A percentile compares a stretch with the other conserved stretches of the same genome.
Conservation (phyloP, 805 yeast species). For the Saccharomycopsis fermentans region DNA sequence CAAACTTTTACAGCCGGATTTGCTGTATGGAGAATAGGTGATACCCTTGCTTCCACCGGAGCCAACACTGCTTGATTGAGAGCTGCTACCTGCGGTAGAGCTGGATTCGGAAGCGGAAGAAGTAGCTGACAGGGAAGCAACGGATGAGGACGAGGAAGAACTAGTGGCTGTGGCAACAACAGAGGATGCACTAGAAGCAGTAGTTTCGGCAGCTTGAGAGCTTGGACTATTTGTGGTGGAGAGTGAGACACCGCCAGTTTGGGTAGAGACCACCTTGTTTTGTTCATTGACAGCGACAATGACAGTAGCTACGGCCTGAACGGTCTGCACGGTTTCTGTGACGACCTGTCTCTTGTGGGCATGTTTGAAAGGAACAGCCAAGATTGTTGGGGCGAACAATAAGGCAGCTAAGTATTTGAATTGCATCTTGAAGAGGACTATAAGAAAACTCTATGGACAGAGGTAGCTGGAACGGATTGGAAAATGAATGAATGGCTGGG, state of each 20-base stretch:
- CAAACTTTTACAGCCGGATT: constrained; percentile 56
- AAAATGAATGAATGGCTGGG: too few relatives aligned
- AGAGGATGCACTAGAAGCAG: constrained; percentile 24
- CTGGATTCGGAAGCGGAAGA: constrained; percentile 38
- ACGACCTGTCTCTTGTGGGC: not conserved
- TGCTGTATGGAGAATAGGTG: constrained; percentile 65
- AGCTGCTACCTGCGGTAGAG: constrained; percentile 35
- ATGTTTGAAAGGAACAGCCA: not conserved
- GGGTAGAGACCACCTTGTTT: not conserved
- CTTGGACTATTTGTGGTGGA: not conserved
- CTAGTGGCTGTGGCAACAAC: constrained; percentile 60
- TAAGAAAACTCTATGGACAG: not conserved
- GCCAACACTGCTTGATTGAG: constrained; percentile 19
- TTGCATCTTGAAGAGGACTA: not conserved
- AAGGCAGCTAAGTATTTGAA: not conserved
- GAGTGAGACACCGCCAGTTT: not conserved
- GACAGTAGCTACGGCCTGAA: not conserved
- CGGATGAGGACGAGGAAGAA: constrained; percentile 27
- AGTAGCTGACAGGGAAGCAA: not conserved
- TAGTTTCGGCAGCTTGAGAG: not conserved
- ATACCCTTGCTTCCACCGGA: constrained; percentile 36
- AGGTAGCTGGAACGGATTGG: too few relatives aligned
- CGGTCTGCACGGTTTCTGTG: not conserved
- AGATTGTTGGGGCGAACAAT: not conserved
- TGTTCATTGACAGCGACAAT: constrained; percentile 1